A percentile compares a stretch with the other conserved stretches of the same genome.
phyloP scores from a whole-genome alignment of 1,284 basidiomycete species.

The Trichosporon asahii region DNA sequence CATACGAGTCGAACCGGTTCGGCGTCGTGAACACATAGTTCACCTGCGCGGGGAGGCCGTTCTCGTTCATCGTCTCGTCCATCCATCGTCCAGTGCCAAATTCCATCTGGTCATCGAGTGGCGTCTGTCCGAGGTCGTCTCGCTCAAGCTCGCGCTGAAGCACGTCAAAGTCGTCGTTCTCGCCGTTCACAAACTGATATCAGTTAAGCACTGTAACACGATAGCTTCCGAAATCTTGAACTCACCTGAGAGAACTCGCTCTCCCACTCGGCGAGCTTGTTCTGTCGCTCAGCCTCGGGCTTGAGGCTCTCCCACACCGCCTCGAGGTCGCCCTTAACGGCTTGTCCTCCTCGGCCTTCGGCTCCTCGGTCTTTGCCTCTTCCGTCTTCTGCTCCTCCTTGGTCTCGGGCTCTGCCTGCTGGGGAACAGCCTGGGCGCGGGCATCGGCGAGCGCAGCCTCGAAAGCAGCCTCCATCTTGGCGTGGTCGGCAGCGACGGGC shows the following conservation, averaged over 20 bases:
- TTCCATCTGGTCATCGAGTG: conserved; percentile 42
- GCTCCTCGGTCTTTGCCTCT: conserved; percentile 56
- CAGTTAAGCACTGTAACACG: background rate
- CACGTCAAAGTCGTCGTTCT: conserved; percentile 47
- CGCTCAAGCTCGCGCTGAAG: conserved; percentile 46
- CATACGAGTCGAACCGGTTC: conserved; percentile 25
- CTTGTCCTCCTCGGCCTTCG: conserved; percentile 34
- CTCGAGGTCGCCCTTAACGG: conserved; percentile 52
- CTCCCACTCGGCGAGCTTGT: conserved; percentile 81
- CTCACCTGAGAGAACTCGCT: conserved; percentile 71
- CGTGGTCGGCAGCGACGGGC: conserved; percentile 14
- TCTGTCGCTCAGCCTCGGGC: conserved; percentile 53
- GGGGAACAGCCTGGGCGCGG: conserved; percentile 45
- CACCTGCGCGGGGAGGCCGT: conserved; percentile 68
- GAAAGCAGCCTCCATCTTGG: conserved; percentile 66
- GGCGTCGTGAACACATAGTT: conserved; percentile 70
- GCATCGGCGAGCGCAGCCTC: conserved; percentile 70
- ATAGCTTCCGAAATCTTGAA: conserved; percentile 1
- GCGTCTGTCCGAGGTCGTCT: conserved; percentile 40
- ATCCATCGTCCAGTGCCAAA: conserved; percentile 38
- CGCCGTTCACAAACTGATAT: conserved; percentile 44
- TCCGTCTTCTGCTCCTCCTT: conserved; percentile 43
- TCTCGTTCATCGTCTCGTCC: conserved; percentile 53
- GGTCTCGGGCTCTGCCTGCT: conserved; percentile 17
- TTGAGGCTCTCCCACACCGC: conserved; percentile 52